These are phyloP conservation scores for Magnusiomyces paraingens DNA, from an alignment of 1,139 yeast genomes.

Conservation along the genomic window DNA sequence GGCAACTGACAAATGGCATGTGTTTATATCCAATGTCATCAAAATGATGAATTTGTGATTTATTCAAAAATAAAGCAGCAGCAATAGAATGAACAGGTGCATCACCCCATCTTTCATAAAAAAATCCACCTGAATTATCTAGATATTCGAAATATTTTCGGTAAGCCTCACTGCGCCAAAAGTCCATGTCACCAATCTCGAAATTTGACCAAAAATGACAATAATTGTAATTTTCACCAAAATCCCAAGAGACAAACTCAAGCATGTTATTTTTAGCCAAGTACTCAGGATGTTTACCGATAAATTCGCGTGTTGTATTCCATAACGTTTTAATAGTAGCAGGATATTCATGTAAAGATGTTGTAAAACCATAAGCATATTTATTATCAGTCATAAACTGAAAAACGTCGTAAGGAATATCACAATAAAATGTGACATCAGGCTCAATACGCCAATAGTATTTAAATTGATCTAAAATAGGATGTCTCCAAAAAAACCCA, in stretches of 20 bases:
- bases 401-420: constrained; percentile 59
- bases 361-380: constrained; percentile 59
- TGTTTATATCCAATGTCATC: constrained; percentile 78
- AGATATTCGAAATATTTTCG: constrained; percentile 51
- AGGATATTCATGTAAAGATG: constrained; percentile 55
- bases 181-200: constrained; percentile 70
- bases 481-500: constrained; percentile 58
- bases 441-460: constrained; percentile 77
- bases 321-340: constrained; percentile 56
- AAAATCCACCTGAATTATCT: constrained; percentile 63
- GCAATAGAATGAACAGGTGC: constrained; percentile 84
- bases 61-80: constrained; percentile 62
- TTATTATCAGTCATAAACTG: constrained; percentile 52
- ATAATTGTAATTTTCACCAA: constrained; percentile 49
- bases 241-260: constrained; percentile 64
- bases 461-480: constrained; percentile 47
- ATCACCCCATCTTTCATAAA: constrained; percentile 82
- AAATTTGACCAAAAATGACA: constrained; percentile 83
- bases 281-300: constrained; percentile 51
- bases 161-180: constrained; percentile 58
- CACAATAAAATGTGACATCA: constrained; percentile 54
- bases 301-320: constrained; percentile 48
- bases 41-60: constrained; percentile 64
- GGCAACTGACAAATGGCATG: constrained; percentile 72
- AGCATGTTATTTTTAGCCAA: constrained; percentile 56